Conservation (phyloP, 1,139 yeast genomes). For the Hemisphaericaspora xylanilytica region DNA sequence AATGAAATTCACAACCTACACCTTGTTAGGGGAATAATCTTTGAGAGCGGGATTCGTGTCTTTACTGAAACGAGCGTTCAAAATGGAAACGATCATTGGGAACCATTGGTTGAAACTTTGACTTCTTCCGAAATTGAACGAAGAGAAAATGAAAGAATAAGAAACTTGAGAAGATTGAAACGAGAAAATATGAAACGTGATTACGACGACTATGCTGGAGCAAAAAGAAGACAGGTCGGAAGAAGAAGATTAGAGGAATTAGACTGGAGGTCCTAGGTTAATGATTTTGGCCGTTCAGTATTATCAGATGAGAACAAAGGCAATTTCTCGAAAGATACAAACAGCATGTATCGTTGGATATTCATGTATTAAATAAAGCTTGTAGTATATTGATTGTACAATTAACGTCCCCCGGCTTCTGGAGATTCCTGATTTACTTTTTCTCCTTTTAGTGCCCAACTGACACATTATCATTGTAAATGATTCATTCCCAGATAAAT, state of each 20-base stretch:
- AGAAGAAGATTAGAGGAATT: slow-evolving; percentile 59
- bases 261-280: slow-evolving; percentile 21
- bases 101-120: slow-evolving; percentile 80
- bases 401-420: no score
- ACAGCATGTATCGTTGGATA: no score
- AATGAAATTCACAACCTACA: slow-evolving; percentile 46
- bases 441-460: no score
- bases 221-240: slow-evolving; percentile 43
- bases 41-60: slow-evolving; percentile 45
- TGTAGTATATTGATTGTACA: no score
- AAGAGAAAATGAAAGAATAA: slow-evolving; percentile 91
- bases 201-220: slow-evolving; percentile 34
- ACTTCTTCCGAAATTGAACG: slow-evolving; percentile 93
- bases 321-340: no score
- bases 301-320: no score
- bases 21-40: slow-evolving; percentile 42
- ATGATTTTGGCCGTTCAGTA: neutral
- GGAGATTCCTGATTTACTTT: no score
- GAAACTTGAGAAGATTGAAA: slow-evolving; percentile 86
- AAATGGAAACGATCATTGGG: slow-evolving; percentile 70
- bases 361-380: no score
- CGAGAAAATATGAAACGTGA: slow-evolving; percentile 79
- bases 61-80: slow-evolving; percentile 45
- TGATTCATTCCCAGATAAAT: no score
- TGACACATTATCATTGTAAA: no score